Evolutionary conservation across 768 basidiomycete species (phyloP).

Genomic region (Boletus fagicola): DNA sequence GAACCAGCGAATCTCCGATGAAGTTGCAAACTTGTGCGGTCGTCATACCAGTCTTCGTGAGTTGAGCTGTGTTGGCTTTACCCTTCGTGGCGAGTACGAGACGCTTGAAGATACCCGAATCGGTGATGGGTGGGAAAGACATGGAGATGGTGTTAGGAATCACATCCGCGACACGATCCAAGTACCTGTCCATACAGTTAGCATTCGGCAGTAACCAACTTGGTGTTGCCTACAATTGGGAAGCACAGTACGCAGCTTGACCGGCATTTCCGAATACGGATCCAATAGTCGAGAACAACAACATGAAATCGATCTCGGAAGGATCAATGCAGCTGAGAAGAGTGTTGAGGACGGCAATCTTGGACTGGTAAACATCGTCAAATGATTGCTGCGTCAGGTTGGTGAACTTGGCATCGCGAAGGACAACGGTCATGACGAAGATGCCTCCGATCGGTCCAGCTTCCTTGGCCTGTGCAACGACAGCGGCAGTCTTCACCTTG

Average conservation of each 20-base stretch:
- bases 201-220: not conserved
- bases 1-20: slow-evolving; percentile 30
- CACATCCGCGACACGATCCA: slow-evolving; percentile 32
- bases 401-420: slow-evolving; percentile 34
- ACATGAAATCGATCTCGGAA: slow-evolving; percentile 29
- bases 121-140: slow-evolving; percentile 35
- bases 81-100: slow-evolving; percentile 29
- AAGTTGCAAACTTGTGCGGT: slow-evolving; percentile 33
- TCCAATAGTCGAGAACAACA: slow-evolving; percentile 35
- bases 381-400: slow-evolving; percentile 35
- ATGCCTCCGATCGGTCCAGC: slow-evolving; percentile 32
- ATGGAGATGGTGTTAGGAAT: slow-evolving; percentile 35
- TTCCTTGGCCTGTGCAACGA: slow-evolving; percentile 23
- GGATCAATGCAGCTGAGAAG: slow-evolving; percentile 18
- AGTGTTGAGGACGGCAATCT: slow-evolving; percentile 20
- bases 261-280: slow-evolving; percentile 34
- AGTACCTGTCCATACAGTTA: slow-evolving; percentile 21
- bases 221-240: slow-evolving; percentile 14
- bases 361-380: slow-evolving; percentile 24
- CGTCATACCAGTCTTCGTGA: slow-evolving; percentile 33
- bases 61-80: slow-evolving; percentile 29
- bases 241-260: slow-evolving; percentile 25
- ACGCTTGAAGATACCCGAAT: slow-evolving; percentile 36
- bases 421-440: slow-evolving; percentile 36
- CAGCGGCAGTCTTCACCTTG: slow-evolving; percentile 21